Percentiles rank a stretch among this genome's conserved stretches.
Conservation (phyloP, 108 stramenopile species). For the Nitzschia sp. region DNA sequence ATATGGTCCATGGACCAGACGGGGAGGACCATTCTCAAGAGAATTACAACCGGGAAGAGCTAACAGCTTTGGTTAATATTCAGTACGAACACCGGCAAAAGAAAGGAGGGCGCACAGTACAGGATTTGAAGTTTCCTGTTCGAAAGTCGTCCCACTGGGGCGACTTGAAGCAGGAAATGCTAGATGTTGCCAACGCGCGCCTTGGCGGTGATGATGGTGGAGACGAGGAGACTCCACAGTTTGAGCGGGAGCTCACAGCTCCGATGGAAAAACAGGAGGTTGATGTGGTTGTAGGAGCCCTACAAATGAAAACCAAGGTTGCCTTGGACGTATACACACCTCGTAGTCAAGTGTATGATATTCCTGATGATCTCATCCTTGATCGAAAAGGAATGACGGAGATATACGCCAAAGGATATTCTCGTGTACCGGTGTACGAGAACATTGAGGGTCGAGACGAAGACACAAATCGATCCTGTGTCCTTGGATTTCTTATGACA, state of each 20-base stretch:
- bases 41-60: conserved; percentile 56
- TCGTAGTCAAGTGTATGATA: conserved; percentile 41
- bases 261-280: conserved; percentile 42
- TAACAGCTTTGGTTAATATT: conserved; percentile 62
- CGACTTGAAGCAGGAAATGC: conserved; percentile 41
- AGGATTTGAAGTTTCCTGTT: not conserved
- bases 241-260: conserved; percentile 42
- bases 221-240: conserved; percentile 24
- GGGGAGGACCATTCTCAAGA: conserved; percentile 21
- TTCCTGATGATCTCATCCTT: conserved; percentile 44
- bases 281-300: conserved; percentile 66
- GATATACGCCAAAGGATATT: conserved; percentile 59
- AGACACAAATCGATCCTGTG: conserved; percentile 25
- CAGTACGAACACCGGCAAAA: conserved; percentile 64
- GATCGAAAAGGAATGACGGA: conserved; percentile 43
- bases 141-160: conserved; percentile 27
- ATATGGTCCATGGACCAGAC: conserved; percentile 31
- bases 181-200: conserved; percentile 38
- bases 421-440: conserved; percentile 61
- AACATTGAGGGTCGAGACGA: conserved; percentile 18
- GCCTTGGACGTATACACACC: conserved; percentile 67
- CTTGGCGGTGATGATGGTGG: conserved; percentile 1
- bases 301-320: conserved; percentile 57
- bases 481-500: conserved; percentile 60
- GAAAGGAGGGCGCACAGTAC: not conserved